phyloP scores from a whole-genome alignment of 202 grass and related monocot genomes.

The Musa balbisiana region DNA sequence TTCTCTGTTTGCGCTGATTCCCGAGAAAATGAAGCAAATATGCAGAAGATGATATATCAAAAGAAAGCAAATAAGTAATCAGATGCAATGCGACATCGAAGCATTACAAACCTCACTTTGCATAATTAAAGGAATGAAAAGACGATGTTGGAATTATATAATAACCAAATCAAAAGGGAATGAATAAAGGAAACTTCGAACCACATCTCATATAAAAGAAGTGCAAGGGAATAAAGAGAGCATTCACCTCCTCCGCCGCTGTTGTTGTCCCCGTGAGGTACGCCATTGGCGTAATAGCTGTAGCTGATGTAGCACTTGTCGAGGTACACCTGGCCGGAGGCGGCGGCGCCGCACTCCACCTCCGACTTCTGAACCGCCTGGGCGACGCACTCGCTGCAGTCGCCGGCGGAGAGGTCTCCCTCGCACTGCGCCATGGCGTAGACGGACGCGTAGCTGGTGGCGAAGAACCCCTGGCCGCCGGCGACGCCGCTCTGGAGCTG shows the following conservation, averaged over 20 bases:
- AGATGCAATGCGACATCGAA: background rate
- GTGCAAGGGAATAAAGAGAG: background rate
- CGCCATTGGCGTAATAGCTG: conserved; percentile 75
- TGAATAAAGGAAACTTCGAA: conserved; percentile 9
- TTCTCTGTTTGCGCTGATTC: conserved; percentile 71
- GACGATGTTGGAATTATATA: background rate
- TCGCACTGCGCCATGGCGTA: conserved; percentile 98
- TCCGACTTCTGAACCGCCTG: conserved; percentile 89
- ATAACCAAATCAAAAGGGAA: background rate
- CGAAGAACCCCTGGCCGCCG: conserved; percentile 49
- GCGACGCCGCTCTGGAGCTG: conserved; percentile 56
- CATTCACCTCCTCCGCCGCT: conserved; percentile 26
- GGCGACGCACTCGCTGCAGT: conserved; percentile 68
- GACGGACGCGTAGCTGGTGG: conserved; percentile 71
- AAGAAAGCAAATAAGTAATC: background rate
- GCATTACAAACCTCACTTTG: background rate
- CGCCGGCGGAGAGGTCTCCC: conserved; percentile 69
- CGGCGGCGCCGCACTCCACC: conserved; percentile 85
- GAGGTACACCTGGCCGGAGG: conserved; percentile 90
- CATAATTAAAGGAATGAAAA: background rate
- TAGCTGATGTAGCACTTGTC: conserved; percentile 99
- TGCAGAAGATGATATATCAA: background rate
- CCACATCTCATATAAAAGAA: background rate
- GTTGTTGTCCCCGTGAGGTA: conserved; percentile 32
- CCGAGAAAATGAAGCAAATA: background rate